Evolutionary conservation across 805 yeast genomes (phyloP), one percentile per base, ranked within the genome.

Genomic region (Candida boidinii): DNA sequence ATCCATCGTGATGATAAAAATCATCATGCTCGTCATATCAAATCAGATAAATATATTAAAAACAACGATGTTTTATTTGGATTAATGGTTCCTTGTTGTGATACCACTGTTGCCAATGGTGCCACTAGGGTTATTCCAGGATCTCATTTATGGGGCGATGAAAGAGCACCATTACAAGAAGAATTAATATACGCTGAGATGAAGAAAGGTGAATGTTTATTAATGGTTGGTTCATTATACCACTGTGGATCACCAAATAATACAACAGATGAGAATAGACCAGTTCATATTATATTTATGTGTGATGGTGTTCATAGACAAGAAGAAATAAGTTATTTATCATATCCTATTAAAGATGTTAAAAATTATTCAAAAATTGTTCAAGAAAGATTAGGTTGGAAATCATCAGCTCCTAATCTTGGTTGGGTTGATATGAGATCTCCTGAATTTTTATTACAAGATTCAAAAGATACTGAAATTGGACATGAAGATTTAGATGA

Each of bases 61-160:
- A 45, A 44, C n/a, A 34, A 38, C 20, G 50, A 45, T 31, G 29
- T 45, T 2, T 21, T 36, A 14, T 30, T 45, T 11, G 50, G 50
- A 5, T 28, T 38, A 9, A 33, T 39, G 34, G 39, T 45, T 14
- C 48, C 43, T n/a, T 37, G 42, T 4, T 37, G 39, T 27, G 34
- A 35, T 6, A 43, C 55, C 15, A 53, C 53, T 3, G 42, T 40
- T 20, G 53, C 33, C 19, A 53, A 53, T 38, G 58, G 51, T 12
- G 58, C 57, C n/a, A 53, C 58, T 3, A 41, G 51, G 30, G 39
- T 48, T 5, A 47, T 53, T 27, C 56, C 57, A 5, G 56, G 57
- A 3, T 49, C 56, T 13, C 58, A 53, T 36, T 38, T 53, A n/a
- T 53, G 58, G 57, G 56, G 45, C 18, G 43, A 42, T 31, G 44